A percentile compares a stretch with the other conserved stretches of the same genome.
These are phyloP conservation scores for Talaromyces funiculosus DNA, from an alignment of 2,329 filamentous ascomycete species.

Conservation along the genomic window DNA sequence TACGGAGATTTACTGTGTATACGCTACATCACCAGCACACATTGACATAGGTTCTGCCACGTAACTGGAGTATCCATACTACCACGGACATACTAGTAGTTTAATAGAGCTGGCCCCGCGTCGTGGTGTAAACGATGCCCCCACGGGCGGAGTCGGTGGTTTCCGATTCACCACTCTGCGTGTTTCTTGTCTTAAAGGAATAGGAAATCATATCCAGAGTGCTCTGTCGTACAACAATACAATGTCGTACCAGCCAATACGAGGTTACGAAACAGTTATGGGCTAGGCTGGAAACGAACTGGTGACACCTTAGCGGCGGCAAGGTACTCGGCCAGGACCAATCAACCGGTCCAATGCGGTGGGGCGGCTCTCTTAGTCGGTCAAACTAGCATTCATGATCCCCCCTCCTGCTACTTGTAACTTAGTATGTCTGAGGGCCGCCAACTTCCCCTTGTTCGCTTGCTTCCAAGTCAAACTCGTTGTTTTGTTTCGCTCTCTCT, in stretches of 20 bases:
- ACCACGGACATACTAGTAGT: background rate
- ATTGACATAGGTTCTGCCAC: background rate
- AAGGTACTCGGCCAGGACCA: background rate
- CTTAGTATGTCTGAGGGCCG: no score
- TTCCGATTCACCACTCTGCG: background rate
- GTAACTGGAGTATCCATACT: background rate
- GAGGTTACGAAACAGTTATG: background rate
- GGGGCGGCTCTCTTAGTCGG: background rate
- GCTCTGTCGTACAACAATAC: no score
- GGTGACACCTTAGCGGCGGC: slow-evolving; percentile 8
- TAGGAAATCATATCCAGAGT: background rate
- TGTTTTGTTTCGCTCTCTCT: background rate
- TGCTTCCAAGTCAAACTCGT: background rate
- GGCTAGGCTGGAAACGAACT: slow-evolving; percentile 1
- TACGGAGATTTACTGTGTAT: background rate
- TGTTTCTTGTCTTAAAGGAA: no score
- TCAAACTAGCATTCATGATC: background rate
- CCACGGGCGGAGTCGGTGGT: background rate
- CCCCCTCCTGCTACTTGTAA: no score
- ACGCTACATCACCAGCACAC: background rate
- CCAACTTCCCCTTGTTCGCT: slow-evolving; percentile 6
- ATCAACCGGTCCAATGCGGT: background rate
- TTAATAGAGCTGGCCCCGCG: no score
- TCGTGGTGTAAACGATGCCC: background rate
- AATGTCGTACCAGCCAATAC: background rate